Evolutionary conservation across 257 asterid species (phyloP).

Genomic region (Fraxinus excelsior): DNA sequence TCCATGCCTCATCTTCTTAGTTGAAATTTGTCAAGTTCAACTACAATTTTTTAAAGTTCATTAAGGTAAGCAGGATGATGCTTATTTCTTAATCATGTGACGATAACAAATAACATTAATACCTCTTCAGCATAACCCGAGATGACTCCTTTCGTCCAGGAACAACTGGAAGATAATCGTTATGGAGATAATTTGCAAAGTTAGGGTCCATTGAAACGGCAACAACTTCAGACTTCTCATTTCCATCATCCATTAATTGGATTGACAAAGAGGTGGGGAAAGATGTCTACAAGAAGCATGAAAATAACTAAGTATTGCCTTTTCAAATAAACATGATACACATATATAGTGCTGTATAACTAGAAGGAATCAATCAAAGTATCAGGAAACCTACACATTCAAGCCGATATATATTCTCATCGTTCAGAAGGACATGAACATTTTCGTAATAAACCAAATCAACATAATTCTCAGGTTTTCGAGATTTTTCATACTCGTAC

Average conservation of each 20-base stretch:
- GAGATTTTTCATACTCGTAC: conserved; percentile 50
- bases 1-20: conserved; percentile 16
- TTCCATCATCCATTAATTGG: conserved; percentile 89
- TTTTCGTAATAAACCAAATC: conserved; percentile 61
- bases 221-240: conserved; percentile 87
- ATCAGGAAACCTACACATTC: conserved; percentile 67
- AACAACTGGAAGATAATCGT: conserved; percentile 71
- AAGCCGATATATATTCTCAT: conserved; percentile 59
- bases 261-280: conserved; percentile 67
- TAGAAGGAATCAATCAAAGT: conserved; percentile 8
- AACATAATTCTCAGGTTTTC: conserved; percentile 47
- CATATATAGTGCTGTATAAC: not conserved
- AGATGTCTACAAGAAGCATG: conserved; percentile 59
- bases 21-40: conserved; percentile 13
- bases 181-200: conserved; percentile 74
- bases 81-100: conserved; percentile 6
- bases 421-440: conserved; percentile 54
- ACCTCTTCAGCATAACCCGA: conserved; percentile 74
- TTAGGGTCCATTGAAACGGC: conserved; percentile 94
- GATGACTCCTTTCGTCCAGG: conserved; percentile 74
- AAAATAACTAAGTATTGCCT: conserved; percentile 28
- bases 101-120: conserved; percentile 26
- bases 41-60: conserved; percentile 6
- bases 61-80: conserved; percentile 11
- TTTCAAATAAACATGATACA: not conserved